A percentile compares a stretch with the other conserved stretches of the same genome.
phyloP scores from a whole-genome alignment of 768 basidiomycete genomes.

The Postia placenta region DNA sequence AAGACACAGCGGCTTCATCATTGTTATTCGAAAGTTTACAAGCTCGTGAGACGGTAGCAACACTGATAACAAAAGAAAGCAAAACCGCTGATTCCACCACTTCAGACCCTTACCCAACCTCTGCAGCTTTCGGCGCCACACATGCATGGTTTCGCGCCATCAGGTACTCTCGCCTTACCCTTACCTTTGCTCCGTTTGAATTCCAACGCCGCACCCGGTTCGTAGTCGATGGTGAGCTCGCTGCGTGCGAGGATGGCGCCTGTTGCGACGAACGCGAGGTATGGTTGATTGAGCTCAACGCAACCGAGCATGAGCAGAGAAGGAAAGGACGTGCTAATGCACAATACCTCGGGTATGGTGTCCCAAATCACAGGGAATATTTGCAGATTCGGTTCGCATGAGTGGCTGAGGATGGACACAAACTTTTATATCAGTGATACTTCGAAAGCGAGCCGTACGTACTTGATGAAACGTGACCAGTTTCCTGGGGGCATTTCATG shows the following conservation, averaged over 20 bases:
- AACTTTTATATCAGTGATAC: too few species aligned
- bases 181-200: conserved; percentile 17
- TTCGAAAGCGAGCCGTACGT: conserved; percentile 17
- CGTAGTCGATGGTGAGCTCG: conserved; percentile 64
- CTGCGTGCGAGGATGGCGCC: conserved; percentile 40
- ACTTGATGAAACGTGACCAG: conserved; percentile 77
- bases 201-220: conserved; percentile 34
- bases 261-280: conserved; percentile 52
- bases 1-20: too few species aligned
- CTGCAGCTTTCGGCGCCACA: conserved; percentile 33
- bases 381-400: conserved; percentile 53
- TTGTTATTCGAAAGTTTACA: too few species aligned
- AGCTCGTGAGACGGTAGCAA: too few species aligned
- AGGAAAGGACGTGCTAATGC: too few species aligned
- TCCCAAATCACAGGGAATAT: conserved; percentile 61
- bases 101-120: conserved; percentile 30
- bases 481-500: conserved; percentile 41
- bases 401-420: conserved; percentile 42
- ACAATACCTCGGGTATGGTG: conserved; percentile 45
- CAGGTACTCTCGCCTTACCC: conserved; percentile 16
- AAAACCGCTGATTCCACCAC: too few species aligned
- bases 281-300: conserved; percentile 50
- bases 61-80: too few species aligned
- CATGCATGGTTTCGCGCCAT: conserved; percentile 28
- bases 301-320: background rate